phyloP scores from a whole-genome alignment of 805 yeast species.

The Candida tallmaniae region DNA sequence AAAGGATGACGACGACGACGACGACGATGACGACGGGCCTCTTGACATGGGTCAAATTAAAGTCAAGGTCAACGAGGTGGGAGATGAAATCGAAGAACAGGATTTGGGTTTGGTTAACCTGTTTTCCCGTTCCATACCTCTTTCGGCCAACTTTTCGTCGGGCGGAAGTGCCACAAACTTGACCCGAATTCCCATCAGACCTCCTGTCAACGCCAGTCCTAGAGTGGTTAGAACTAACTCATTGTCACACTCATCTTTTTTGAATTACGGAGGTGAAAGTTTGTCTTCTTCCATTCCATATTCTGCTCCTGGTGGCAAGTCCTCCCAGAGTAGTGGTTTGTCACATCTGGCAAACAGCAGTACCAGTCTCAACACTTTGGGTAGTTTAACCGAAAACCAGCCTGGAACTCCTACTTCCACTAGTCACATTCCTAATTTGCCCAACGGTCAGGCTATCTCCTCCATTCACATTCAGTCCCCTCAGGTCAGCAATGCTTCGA shows the following conservation, averaged over 20 bases:
- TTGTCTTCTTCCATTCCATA: constrained; percentile 64
- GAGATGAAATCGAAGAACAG: constrained; percentile 1
- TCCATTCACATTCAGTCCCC: constrained; percentile 73
- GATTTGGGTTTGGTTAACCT: constrained; percentile 5
- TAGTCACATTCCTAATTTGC: constrained; percentile 43
- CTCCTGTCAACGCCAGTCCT: constrained; percentile 29
- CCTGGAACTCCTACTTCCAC: too few relatives aligned
- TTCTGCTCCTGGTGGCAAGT: constrained; percentile 61
- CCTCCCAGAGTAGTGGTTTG: constrained; percentile 48
- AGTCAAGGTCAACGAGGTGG: background rate
- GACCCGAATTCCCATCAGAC: constrained; percentile 14
- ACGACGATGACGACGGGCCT: background rate
- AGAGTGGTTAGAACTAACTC: constrained; percentile 39
- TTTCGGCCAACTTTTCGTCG: constrained; percentile 5
- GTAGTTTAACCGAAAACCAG: constrained; percentile 10
- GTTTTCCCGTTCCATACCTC: constrained; percentile 2
- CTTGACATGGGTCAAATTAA: background rate
- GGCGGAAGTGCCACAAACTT: constrained; percentile 12
- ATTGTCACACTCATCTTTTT: constrained; percentile 35
- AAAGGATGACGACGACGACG: background rate
- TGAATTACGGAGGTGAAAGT: constrained; percentile 32
- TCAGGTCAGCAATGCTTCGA: constrained; percentile 49
- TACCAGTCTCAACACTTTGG: constrained; percentile 12
- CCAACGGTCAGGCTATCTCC: constrained; percentile 54
- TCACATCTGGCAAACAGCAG: constrained; percentile 14